A percentile compares a stretch with the other conserved stretches of the same genome.
Evolutionary conservation across 768 basidiomycete species (phyloP).

Genomic region (Suillus weaverae): DNA sequence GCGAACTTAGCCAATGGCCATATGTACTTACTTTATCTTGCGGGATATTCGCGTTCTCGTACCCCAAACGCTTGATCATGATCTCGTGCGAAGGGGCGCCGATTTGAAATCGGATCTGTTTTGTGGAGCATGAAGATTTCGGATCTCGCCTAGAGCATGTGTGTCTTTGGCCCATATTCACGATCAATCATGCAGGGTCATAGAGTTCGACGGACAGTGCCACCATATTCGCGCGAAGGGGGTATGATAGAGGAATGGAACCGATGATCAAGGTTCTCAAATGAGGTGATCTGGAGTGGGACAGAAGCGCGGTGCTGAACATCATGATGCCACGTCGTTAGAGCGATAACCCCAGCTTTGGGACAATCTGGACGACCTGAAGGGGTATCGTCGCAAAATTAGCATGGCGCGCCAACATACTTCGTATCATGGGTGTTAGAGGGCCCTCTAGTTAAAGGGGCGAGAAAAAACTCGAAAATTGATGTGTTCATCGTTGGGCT

Average conservation of each 20-base stretch:
- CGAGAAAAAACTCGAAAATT: constrained; percentile 1
- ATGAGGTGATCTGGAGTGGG: not conserved
- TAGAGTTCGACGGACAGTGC: not conserved
- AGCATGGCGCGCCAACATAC: not conserved
- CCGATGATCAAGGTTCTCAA: not conserved
- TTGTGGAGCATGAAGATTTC: not conserved
- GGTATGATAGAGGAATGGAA: not conserved
- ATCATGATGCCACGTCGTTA: constrained; percentile 4
- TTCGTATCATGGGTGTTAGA: constrained; percentile 1
- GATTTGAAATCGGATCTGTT: not conserved
- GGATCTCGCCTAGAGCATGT: not conserved
- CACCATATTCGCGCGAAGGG: not conserved
- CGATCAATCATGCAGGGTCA: not conserved
- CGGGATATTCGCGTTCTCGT: not conserved
- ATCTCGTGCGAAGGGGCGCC: not conserved
- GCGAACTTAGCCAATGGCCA: not conserved
- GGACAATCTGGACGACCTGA: not conserved
- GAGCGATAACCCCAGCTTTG: not conserved
- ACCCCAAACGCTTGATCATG: not conserved
- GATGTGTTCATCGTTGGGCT: constrained; percentile 24
- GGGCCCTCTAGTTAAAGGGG: not conserved
- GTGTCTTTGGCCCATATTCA: not conserved
- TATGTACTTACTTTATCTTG: not conserved
- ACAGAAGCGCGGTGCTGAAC: not conserved
- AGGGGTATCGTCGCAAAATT: not conserved